These are phyloP conservation scores for Fraxinus albicans DNA, from an alignment of 305 asterid species.

Conservation along the genomic window DNA sequence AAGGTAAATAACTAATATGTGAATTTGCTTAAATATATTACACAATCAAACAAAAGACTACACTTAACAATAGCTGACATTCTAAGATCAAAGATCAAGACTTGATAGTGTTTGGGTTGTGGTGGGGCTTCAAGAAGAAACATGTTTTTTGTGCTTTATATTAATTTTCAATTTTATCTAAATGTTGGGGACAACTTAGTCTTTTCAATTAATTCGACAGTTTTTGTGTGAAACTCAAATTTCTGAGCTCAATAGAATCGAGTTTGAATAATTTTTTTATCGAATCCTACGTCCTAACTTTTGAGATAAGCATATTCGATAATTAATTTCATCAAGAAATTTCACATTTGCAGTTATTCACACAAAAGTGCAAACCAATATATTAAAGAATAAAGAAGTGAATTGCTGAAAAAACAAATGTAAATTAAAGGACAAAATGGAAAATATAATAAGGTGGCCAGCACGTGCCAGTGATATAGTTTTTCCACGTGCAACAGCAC, in stretches of 20 bases:
- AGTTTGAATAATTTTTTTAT: background rate
- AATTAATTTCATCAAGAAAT: background rate
- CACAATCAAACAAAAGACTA: background rate
- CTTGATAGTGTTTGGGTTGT: background rate
- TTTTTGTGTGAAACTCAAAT: background rate
- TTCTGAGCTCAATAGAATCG: background rate
- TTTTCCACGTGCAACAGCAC: constrained; percentile 39
- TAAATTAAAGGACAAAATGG: background rate
- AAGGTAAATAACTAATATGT: background rate
- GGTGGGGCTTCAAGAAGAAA: background rate
- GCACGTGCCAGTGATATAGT: constrained; percentile 41
- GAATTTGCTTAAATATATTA: background rate
- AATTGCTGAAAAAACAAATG: background rate
- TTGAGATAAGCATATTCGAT: background rate
- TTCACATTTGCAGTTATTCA: background rate
- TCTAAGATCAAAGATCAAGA: background rate
- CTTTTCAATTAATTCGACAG: background rate
- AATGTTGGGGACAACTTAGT: background rate
- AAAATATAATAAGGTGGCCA: constrained; percentile 25
- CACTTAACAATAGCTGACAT: background rate
- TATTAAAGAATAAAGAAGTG: background rate
- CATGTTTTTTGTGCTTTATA: background rate
- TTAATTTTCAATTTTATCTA: too few species aligned
- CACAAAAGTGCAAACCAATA: background rate
- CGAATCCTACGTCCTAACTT: background rate